Conservation (phyloP, 768 basidiomycete species). For the Sutorius australiensis region DNA sequence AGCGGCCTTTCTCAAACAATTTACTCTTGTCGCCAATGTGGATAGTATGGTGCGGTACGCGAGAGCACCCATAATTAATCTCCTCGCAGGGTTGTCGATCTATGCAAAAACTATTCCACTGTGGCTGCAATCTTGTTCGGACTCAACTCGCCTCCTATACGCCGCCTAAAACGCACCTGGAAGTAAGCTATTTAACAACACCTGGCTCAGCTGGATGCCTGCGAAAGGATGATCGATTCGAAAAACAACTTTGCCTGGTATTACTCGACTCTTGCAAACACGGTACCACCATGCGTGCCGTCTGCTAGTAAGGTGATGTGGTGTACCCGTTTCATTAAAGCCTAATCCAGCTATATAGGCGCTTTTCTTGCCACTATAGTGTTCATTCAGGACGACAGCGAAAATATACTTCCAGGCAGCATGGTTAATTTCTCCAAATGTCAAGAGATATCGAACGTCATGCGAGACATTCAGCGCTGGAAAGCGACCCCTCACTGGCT, state of each 20-base stretch:
- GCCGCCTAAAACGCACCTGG: neutral
- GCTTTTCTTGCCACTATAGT: too few relatives aligned
- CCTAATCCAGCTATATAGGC: neutral
- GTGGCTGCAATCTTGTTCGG: neutral
- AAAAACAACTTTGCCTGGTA: neutral
- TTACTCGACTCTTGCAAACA: neutral
- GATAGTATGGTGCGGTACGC: neutral
- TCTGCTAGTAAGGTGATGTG: neutral
- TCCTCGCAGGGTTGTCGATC: neutral
- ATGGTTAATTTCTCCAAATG: neutral
- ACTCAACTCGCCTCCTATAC: neutral
- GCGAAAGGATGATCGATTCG: neutral
- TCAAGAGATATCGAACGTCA: neutral
- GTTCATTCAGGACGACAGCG: neutral
- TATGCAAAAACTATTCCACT: neutral
- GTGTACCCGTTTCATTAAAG: neutral
- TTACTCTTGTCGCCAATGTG: neutral
- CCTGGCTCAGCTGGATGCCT: neutral
- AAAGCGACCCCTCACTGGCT: neutral
- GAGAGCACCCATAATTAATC: neutral
- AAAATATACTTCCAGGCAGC: neutral
- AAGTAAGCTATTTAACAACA: neutral
- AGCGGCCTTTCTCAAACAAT: neutral
- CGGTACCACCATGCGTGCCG: neutral
- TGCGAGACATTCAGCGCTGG: neutral